Base-by-base conservation (phyloP, 192 early-diverging fungal species). In the Radiomyces spectabilis region DNA sequence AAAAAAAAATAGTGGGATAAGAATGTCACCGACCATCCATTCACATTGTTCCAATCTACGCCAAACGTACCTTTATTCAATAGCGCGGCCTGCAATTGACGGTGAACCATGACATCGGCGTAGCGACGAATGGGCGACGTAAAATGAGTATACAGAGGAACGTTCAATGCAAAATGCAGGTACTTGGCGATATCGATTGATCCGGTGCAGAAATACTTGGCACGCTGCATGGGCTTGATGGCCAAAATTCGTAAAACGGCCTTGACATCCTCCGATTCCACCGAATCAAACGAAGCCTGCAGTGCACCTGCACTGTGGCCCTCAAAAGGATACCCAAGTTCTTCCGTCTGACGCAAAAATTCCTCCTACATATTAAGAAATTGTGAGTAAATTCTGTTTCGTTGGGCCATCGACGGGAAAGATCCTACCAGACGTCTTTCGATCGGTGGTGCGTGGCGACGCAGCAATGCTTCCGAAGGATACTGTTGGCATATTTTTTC, bases 111-210 rank as follows among this genome's bases (percentile, higher is more conserved):
- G 42, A 99, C 80, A 74, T 99, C 96, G 26, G 97, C 87, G 64
- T 96, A 99, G 4, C 97, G 88, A 47, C 95, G 91, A 69, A 99
- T 98, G 5, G 97, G 97, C 4, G 91, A 93, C 3, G 95, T 99
- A 61, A 99, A 99, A 63, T 99, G 97, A 6, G 97, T 99, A 78
- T 97, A 99, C 35, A 99, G 89, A 5, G 76, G 80, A 3, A 84
- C 79, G 39, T 95, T 94, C 55, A 99, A 72, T 33, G 95, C 94
- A 60, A 97, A 99, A 68, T 99, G 97, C 4, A 72, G 75, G 73
- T 86, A 97, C 40, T n/a, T 78, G n/a, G 77, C 74, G 7, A 75
- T 75, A 2, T 82, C 71, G 9, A 88, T 51, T 31, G 87, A 87
- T 12, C 95, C 97, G 6, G 91, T 93, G 72, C 94, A 97, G 51